phyloP scores from a whole-genome alignment of 2,329 filamentous ascomycete genomes.

The Fusarium domesticum region DNA sequence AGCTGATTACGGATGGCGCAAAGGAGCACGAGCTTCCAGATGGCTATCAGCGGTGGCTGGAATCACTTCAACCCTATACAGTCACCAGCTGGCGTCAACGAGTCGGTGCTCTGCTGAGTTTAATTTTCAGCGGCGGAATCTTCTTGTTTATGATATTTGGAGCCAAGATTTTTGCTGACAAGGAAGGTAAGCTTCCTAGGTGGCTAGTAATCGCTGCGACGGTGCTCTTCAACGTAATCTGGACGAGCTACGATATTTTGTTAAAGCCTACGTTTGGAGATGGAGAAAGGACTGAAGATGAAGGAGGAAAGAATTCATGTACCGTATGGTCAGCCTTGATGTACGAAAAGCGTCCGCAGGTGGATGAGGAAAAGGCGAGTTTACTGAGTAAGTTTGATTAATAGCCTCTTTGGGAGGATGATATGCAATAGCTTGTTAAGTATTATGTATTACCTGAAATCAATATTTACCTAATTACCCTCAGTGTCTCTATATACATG shows the following conservation, averaged over 20 bases:
- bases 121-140: conserved; percentile 54
- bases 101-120: conserved; percentile 63
- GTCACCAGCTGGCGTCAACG: conserved; percentile 65
- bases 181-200: conserved; percentile 63
- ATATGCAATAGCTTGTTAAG: conserved; percentile 1
- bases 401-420: background rate
- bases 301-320: conserved; percentile 10
- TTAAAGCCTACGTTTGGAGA: conserved; percentile 72
- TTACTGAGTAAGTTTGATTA: conserved; percentile 16
- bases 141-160: conserved; percentile 50
- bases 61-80: conserved; percentile 65
- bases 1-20: conserved; percentile 75
- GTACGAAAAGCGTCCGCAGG: conserved; percentile 3
- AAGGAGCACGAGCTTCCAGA: conserved; percentile 74
- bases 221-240: conserved; percentile 49
- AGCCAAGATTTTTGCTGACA: conserved; percentile 53
- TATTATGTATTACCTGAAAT: too few relatives aligned
- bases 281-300: conserved; percentile 64
- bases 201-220: conserved; percentile 60
- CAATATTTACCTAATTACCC: too few relatives aligned
- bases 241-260: conserved; percentile 45
- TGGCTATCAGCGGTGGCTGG: conserved; percentile 74
- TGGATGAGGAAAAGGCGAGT: conserved; percentile 28
- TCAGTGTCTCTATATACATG: too few relatives aligned
- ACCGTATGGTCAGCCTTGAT: background rate